phyloP scores from a whole-genome alignment of 345 rosid species.

The Microthlaspi erraticum region DNA sequence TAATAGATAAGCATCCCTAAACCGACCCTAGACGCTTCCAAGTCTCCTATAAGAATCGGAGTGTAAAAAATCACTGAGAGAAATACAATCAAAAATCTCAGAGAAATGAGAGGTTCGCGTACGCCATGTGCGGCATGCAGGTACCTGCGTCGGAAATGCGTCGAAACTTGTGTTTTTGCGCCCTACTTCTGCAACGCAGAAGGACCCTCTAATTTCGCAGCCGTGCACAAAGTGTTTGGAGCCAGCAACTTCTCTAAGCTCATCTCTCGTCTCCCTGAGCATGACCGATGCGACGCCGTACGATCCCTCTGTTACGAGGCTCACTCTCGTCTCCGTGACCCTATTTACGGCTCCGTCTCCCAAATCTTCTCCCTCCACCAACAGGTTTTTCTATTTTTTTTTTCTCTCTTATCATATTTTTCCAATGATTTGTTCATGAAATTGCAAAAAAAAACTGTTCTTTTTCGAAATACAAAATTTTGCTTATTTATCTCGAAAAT shows the following conservation, averaged over 20 bases:
- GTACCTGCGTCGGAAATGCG: constrained; percentile 93
- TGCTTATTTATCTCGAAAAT: too few species aligned
- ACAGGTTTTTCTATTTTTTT: constrained; percentile 54
- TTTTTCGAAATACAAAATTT: too few species aligned
- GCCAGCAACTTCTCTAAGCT: constrained; percentile 95
- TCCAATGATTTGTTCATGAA: too few species aligned
- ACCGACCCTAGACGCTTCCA: too few species aligned
- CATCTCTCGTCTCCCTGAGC: constrained; percentile 74
- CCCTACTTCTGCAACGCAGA: constrained; percentile 95
- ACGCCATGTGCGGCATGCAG: constrained; percentile 98
- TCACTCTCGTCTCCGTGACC: constrained; percentile 93
- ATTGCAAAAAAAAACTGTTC: too few species aligned
- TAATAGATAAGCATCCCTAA: too few species aligned
- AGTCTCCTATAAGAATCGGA: too few species aligned
- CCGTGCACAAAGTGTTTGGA: constrained; percentile 93
- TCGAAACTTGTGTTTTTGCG: constrained; percentile 87
- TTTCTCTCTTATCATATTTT: not conserved
- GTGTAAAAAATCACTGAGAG: too few species aligned
- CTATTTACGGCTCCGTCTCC: constrained; percentile 93
- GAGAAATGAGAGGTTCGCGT: constrained; percentile 61
- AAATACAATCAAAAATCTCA: too few species aligned
- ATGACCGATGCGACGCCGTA: constrained; percentile 79
- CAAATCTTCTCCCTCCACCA: constrained; percentile 96
- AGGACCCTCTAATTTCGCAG: constrained; percentile 85
- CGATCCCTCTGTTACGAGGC: constrained; percentile 93